A percentile compares a stretch with the other conserved stretches of the same genome.
Conservation (phyloP, 2,329 filamentous ascomycete species). For the Botrytis cinerea region DNA sequence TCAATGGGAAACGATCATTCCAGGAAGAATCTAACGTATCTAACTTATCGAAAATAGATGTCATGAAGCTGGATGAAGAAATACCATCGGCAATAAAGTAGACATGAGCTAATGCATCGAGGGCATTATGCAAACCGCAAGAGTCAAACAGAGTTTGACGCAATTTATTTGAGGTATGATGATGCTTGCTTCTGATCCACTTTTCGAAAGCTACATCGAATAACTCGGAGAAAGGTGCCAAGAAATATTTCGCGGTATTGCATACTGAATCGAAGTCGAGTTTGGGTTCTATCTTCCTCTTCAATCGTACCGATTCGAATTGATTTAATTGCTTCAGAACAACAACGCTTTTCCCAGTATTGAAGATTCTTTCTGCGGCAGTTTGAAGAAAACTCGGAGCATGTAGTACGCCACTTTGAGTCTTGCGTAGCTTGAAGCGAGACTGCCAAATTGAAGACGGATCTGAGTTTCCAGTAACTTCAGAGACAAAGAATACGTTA, state of each 20-base stretch:
- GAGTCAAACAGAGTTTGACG: constrained; percentile 66
- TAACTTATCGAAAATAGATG: constrained; percentile 72
- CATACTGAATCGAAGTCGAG: constrained; percentile 62
- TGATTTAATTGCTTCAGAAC: constrained; percentile 74
- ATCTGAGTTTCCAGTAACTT: constrained; percentile 57
- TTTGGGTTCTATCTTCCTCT: constrained; percentile 45
- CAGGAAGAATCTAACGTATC: constrained; percentile 62
- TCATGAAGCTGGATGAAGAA: constrained; percentile 64
- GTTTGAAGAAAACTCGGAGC: constrained; percentile 75
- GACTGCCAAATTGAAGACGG: constrained; percentile 72
- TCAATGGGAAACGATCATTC: constrained; percentile 81
- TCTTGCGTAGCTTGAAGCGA: constrained; percentile 67
- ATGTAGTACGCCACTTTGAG: constrained; percentile 60
- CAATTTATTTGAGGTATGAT: constrained; percentile 66
- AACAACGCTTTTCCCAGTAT: constrained; percentile 83
- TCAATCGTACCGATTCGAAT: constrained; percentile 44
- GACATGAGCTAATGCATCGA: constrained; percentile 68
- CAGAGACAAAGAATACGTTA: constrained; percentile 73
- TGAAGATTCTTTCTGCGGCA: constrained; percentile 73
- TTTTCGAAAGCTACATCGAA: constrained; percentile 69
- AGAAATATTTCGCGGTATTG: constrained; percentile 45
- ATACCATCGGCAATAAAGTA: constrained; percentile 79
- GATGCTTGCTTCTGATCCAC: constrained; percentile 78
- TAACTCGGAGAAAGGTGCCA: constrained; percentile 73
- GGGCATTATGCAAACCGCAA: constrained; percentile 64